Percentiles rank a stretch among this genome's conserved stretches.
These are phyloP conservation scores for Acacia confusa DNA, from an alignment of 306 rosid species.

Conservation along the genomic window DNA sequence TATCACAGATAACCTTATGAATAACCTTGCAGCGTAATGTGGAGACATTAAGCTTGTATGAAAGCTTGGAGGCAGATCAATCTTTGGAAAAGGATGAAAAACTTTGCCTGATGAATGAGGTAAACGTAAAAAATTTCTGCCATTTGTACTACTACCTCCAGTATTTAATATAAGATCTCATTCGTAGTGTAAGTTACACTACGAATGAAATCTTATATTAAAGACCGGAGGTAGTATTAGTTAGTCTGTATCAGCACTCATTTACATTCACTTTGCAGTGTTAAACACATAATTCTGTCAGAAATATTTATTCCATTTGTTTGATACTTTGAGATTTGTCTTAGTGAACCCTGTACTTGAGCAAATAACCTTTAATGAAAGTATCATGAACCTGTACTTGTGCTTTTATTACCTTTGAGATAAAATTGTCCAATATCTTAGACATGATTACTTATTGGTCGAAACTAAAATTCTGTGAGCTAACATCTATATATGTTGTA, in stretches of 20 bases:
- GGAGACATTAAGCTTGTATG: slow-evolving; percentile 11
- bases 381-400: background rate
- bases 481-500: background rate
- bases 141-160: background rate
- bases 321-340: background rate
- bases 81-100: slow-evolving; percentile 24
- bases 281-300: background rate
- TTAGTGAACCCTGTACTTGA: background rate
- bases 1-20: background rate
- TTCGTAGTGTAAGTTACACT: too few relatives aligned
- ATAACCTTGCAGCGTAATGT: background rate
- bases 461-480: background rate
- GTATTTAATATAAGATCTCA: too few relatives aligned
- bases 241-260: background rate
- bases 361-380: background rate
- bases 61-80: slow-evolving; percentile 13
- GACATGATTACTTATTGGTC: background rate
- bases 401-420: background rate
- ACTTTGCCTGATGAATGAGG: slow-evolving; percentile 36
- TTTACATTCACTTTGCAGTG: background rate
- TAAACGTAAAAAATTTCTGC: background rate
- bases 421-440: background rate
- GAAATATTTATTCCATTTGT: background rate
- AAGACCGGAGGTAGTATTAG: background rate
- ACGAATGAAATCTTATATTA: too few relatives aligned